phyloP scores from a whole-genome alignment of 2,329 filamentous ascomycete genomes.

The Colletotrichum somersetense region DNA sequence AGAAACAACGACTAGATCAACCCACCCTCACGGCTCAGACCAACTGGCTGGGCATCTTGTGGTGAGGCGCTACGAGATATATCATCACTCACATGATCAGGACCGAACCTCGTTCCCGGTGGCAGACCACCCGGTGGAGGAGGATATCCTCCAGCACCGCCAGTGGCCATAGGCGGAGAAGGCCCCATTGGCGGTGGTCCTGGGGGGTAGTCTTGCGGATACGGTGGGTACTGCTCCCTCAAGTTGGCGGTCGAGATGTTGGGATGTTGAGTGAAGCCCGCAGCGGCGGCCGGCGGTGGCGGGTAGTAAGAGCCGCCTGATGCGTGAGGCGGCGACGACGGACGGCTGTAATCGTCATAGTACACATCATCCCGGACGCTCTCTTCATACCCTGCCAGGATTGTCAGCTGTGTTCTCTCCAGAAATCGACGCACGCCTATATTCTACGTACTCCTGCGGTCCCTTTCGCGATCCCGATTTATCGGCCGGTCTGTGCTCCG shows the following conservation, averaged over 20 bases:
- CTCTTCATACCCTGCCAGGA: slow-evolving; percentile 52
- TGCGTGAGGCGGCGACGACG: slow-evolving; percentile 62
- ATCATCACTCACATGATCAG: slow-evolving; percentile 60
- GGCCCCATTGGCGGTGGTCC: slow-evolving; percentile 51
- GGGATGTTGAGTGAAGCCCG: slow-evolving; percentile 54
- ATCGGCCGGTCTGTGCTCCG: slow-evolving; percentile 45
- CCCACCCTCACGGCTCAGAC: slow-evolving; percentile 43
- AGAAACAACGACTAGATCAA: slow-evolving; percentile 42
- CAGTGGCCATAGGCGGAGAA: slow-evolving; percentile 44
- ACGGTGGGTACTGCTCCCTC: slow-evolving; percentile 54
- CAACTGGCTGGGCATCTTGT: slow-evolving; percentile 40
- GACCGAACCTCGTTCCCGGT: slow-evolving; percentile 48
- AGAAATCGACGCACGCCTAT: background rate
- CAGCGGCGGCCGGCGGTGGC: slow-evolving; percentile 46
- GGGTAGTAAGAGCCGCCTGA: slow-evolving; percentile 66
- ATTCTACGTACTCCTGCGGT: slow-evolving; percentile 51
- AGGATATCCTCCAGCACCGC: slow-evolving; percentile 45
- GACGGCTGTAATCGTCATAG: slow-evolving; percentile 53
- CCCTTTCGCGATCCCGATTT: slow-evolving; percentile 47
- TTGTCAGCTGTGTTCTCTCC: slow-evolving; percentile 33
- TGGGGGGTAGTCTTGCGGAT: slow-evolving; percentile 60
- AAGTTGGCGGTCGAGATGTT: slow-evolving; percentile 51
- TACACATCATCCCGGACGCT: slow-evolving; percentile 52
- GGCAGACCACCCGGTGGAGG: slow-evolving; percentile 41
- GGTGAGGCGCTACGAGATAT: slow-evolving; percentile 42